Base-by-base conservation (phyloP, 495 filamentous ascomycete species). In the Collariella sp. region DNA sequence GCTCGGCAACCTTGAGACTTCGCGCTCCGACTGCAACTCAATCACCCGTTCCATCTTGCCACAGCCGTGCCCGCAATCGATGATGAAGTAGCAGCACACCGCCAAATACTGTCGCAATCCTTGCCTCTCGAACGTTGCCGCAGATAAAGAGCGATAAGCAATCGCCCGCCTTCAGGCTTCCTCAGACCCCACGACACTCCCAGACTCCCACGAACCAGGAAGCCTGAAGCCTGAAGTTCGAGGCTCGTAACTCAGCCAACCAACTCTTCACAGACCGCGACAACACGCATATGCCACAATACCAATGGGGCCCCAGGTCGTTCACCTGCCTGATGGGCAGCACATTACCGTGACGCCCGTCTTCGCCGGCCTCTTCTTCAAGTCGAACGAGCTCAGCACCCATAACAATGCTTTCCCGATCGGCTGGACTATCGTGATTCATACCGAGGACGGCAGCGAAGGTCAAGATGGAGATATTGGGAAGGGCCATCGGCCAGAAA, bases 291-390 rank as follows among this genome's bases (percentile, higher is more conserved):
- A 23, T 19, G 22, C 18, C 15, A 6, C 45, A 12, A 19, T 20
- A 26, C 22, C 56, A 35, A 76, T 77, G 74, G 57, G 61, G 7
- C 71, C 69, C 11, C 69, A 73, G 35, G 48, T 65, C 39, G 62
- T 86, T 47, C 76, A 87, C 67, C 74, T 96, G 47, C 90, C 90
- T 57, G 91, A 96, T 70, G 90, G 89, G 62, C 87, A 89, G 71
- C 86, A 77, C 59, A 77, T 93, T 57, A 84, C 83, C 0, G 83
- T 95, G 20, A 80, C 80, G 15, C 85, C 88, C 4, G 87, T 95
- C 33, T 96, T 95, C 66, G 88, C 85, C 29, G 90, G 90, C 43
- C 75, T 91, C 50, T 87, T 81, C 61, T 96, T 96, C 83, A 91
- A 89, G 64, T 79, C 82, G 29, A 84, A 88, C 67, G 85, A 91